Conservation (phyloP, 2,329 filamentous ascomycete genomes). For the Talaromyces islandicus region DNA sequence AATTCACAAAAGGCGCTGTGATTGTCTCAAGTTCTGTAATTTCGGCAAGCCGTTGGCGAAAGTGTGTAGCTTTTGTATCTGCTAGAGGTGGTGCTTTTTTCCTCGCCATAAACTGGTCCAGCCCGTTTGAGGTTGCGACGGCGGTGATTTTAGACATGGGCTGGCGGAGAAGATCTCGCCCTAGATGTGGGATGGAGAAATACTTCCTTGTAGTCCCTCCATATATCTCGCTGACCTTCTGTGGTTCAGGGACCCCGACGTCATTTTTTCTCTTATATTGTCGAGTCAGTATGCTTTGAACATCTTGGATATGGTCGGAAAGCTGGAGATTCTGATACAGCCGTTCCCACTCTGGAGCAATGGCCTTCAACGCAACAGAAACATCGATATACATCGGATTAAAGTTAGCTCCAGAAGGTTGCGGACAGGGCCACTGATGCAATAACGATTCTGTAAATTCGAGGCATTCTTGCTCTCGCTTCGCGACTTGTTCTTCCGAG, state of each 20-base stretch:
- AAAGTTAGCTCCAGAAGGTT: constrained; percentile 27
- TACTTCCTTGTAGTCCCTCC: not conserved
- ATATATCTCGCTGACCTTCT: not conserved
- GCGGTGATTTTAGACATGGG: not conserved
- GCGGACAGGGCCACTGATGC: constrained; percentile 40
- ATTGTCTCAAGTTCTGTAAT: constrained; percentile 3
- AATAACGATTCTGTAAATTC: constrained; percentile 38
- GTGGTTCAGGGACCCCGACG: not conserved
- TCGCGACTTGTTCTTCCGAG: not conserved
- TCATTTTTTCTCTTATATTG: not conserved
- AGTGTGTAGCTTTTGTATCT: not conserved
- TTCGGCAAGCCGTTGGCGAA: not conserved
- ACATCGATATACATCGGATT: constrained; percentile 13
- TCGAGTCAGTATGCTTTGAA: not conserved
- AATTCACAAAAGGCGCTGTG: not conserved
- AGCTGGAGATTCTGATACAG: not conserved
- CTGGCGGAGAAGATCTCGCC: not conserved
- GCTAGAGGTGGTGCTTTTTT: not conserved
- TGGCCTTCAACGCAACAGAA: constrained; percentile 7
- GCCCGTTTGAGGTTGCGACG: not conserved
- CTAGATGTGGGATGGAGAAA: not conserved
- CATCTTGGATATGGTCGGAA: not conserved
- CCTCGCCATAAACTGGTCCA: not conserved
- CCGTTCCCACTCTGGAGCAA: not conserved
- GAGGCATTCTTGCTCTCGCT: constrained; percentile 24